Evolutionary conservation across 495 filamentous ascomycete species (phyloP), one percentile per base, ranked within the genome.

Genomic region (Daldinia childiae): DNA sequence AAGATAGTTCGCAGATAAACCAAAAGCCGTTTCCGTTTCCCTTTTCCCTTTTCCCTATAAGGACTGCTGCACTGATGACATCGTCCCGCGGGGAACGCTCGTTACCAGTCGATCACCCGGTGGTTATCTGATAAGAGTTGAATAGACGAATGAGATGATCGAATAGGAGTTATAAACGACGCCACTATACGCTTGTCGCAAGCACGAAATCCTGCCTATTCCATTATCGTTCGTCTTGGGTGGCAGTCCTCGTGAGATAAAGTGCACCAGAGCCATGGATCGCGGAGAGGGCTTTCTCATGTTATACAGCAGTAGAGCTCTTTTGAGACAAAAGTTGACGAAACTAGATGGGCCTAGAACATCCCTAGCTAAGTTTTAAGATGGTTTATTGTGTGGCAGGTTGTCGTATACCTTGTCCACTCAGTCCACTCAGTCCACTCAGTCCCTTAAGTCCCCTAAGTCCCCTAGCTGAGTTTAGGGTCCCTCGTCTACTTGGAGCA

Each of bases 1-100:
- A 73, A 66, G 66, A 73, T 69, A 69, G 66, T 69, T 73, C 71
- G 66, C 66, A 73, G 71, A 73, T 73, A 73, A 73, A 73, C 71
- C 66, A 73, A 73, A 57, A 66, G 66, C 71, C 71, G 71, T 69
- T 69, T 69, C 66, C 65, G 61, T n/a, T 3, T 26, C 3, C 3
- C 71, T 66, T 66, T 69, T 69, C 66, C 65, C 66, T 51, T 69
- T 66, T 51, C 52, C 45, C 63, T 70, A 74, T 61, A 45, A 74
- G 66, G 58, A 71, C 62, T 58, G 59, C 61, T 66, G 59, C 63
- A 67, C 55, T 64, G 71, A 74, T 74, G 71, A 74, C 71, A 74
- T 71, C 71, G 66, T 62, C 56, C 69, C 69, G 65, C 70, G 67
- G 67, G 71, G 71, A 57, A 64, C 55, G 66, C 59, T 71, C 58